These are phyloP conservation scores for Kodamaea nitidulidarum DNA, from an alignment of 805 yeast genomes.

Conservation along the genomic window DNA sequence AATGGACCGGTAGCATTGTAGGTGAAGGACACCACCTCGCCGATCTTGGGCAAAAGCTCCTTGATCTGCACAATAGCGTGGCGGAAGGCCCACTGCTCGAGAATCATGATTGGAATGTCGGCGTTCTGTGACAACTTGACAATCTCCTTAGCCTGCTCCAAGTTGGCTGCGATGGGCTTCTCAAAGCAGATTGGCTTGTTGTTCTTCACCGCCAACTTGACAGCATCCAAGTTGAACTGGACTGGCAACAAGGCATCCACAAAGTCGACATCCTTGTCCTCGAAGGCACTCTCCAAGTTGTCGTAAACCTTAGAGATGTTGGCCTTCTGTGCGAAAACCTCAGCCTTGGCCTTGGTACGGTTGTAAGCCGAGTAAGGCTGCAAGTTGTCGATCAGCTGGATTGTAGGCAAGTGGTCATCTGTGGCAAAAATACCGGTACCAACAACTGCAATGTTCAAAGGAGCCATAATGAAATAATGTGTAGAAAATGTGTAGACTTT, in stretches of 20 bases:
- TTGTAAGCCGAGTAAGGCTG: constrained; percentile 70
- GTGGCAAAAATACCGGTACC: constrained; percentile 91
- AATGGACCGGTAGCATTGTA: constrained; percentile 74
- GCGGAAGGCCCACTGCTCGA: constrained; percentile 84
- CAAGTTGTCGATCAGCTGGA: constrained; percentile 49
- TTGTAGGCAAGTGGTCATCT: constrained; percentile 75
- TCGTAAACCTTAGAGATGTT: constrained; percentile 55
- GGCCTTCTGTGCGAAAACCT: constrained; percentile 65
- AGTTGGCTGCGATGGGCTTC: constrained; percentile 87
- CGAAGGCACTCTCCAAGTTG: constrained; percentile 58
- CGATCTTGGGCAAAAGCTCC: constrained; percentile 61
- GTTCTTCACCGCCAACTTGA: constrained; percentile 64
- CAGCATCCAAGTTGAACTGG: constrained; percentile 66
- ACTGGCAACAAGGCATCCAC: constrained; percentile 90
- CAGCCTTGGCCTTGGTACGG: constrained; percentile 82
- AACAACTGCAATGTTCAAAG: constrained; percentile 58
- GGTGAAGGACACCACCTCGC: constrained; percentile 65
- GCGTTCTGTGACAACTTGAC: constrained; percentile 62
- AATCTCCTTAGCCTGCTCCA: constrained; percentile 76
- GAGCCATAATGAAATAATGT: constrained; percentile 1
- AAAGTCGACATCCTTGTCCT: constrained; percentile 64
- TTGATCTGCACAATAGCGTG: constrained; percentile 53
- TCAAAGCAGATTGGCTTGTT: constrained; percentile 80
- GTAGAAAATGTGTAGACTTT: not conserved
- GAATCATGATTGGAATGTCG: constrained; percentile 65